Evolutionary conservation across 2,329 filamentous ascomycete genomes (phyloP), one percentile per base, ranked within the genome.

Genomic region (Microascus cirrosus): DNA sequence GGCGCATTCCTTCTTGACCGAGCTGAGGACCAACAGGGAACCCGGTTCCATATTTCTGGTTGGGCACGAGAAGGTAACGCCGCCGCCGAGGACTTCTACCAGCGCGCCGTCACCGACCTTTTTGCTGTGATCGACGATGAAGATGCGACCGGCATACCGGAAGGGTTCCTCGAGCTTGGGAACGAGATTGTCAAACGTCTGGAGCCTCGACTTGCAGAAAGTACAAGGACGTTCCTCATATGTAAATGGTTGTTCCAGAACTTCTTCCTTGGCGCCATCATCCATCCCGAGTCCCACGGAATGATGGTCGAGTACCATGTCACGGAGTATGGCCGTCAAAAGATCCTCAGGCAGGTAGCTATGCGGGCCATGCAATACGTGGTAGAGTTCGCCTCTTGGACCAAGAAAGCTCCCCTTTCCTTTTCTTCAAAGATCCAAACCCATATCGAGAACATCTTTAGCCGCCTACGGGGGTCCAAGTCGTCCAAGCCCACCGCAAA

Each of bases 191-290:
- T 96, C 52, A 80, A 81, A 60, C 91, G 91, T 65, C 76, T 96
- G 60, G 85, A 89, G 62, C 79, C 79, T 62, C 85, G 87, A 63
- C 82, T 82, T 62, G 84, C 89, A 61, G 85, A 88, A 63, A 84
- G 83, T 63, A 90, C 90, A 45, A 84, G 90, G 61, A 85, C 85
- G 64, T 95, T 92, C 76, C 81, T 97, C 63, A 85, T 96, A 62
- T 89, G 87, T 65, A 88, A 92, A 68, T 99, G 93, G 85, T 85
- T 96, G 61, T 96, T 97, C 69, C 88, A 90, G 61, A 86, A 87
- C 56, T 96, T 94, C 71, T 77, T 97, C 39, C 80, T 90, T 53
- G 87, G 89, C 64, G 86, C 90, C 57, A 83, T 97, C 66, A 89
- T 90, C 54, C 89, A 94, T 66, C 94, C 94, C 12, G 94, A 99